Evolutionary conservation across 805 yeast species (phyloP).

Genomic region (Lachancea dasiensis): DNA sequence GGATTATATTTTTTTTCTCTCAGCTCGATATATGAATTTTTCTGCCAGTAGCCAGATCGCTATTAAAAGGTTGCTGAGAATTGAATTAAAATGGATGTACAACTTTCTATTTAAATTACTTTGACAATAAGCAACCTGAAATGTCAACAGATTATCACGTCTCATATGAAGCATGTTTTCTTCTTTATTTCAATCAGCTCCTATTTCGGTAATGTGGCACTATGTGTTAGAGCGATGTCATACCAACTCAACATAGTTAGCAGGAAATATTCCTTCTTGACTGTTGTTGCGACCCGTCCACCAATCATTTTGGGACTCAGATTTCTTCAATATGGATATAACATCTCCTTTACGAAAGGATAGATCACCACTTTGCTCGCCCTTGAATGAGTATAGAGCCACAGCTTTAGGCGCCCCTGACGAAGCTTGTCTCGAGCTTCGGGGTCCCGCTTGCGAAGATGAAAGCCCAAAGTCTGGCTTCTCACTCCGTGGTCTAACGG

Average conservation of each 20-base stretch:
- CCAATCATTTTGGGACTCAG: conserved; percentile 93
- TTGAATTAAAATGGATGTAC: too few species aligned
- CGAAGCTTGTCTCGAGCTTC: conserved; percentile 19
- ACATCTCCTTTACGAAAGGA: conserved; percentile 93
- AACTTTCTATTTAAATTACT: too few species aligned
- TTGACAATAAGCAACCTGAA: too few species aligned
- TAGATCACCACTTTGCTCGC: conserved; percentile 90
- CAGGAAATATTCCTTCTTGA: conserved; percentile 90
- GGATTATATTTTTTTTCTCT: too few species aligned
- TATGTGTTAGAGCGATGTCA: too few species aligned
- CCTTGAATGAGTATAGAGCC: conserved; percentile 82
- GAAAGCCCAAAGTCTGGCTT: conserved; percentile 35
- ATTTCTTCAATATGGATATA: conserved; percentile 76
- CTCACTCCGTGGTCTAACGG: conserved; percentile 39
- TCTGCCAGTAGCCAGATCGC: too few species aligned
- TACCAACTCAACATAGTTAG: conserved; percentile 83
- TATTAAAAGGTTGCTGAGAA: too few species aligned
- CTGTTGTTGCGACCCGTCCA: conserved; percentile 94
- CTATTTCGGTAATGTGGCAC: too few species aligned
- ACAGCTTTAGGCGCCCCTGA: conserved; percentile 66
- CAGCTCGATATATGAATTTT: too few species aligned
- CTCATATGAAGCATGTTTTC: too few species aligned
- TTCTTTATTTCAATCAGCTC: too few species aligned
- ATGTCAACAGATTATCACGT: too few species aligned
- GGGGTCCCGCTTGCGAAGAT: conserved; percentile 12